A percentile compares a stretch with the other conserved stretches of the same genome.
Evolutionary conservation across 768 basidiomycete genomes (phyloP).

Genomic region (Dictyophora rubrovolvata): DNA sequence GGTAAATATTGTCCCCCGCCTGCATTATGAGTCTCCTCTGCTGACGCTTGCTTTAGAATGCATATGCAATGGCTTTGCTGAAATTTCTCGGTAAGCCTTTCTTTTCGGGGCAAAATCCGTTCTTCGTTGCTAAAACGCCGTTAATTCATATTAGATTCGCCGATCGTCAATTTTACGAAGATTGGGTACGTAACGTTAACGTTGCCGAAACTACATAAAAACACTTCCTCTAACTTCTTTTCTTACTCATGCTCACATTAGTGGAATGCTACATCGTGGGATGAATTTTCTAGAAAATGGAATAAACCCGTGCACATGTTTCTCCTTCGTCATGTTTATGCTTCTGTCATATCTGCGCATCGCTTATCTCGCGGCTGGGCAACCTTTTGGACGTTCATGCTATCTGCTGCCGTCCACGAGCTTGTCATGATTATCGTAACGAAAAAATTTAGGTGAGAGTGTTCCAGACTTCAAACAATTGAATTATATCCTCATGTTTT

Average conservation of each 20-base stretch:
- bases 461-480: background rate
- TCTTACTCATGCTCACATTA: conserved; percentile 10
- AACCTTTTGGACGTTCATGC: conserved; percentile 85
- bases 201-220: background rate
- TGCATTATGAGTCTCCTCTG: too few species aligned
- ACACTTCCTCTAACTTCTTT: conserved; percentile 3
- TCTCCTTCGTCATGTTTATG: conserved; percentile 91
- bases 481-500: background rate
- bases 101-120: conserved; percentile 1
- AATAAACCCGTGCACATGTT: conserved; percentile 94
- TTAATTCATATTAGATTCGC: conserved; percentile 58
- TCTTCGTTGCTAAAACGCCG: background rate
- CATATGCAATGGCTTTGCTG: conserved; percentile 93
- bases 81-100: conserved; percentile 65
- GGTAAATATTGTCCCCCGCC: conserved; percentile 34
- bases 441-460: conserved; percentile 68
- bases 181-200: conserved; percentile 54
- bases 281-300: conserved; percentile 97
- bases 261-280: conserved; percentile 98
- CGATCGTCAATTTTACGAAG: conserved; percentile 96
- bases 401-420: conserved; percentile 87
- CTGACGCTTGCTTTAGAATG: conserved; percentile 48
- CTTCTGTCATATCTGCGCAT: conserved; percentile 72
- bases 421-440: conserved; percentile 95
- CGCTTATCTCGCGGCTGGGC: conserved; percentile 68